phyloP scores from a whole-genome alignment of 2,329 filamentous ascomycete species.

The Cordyceps pruinosa region DNA sequence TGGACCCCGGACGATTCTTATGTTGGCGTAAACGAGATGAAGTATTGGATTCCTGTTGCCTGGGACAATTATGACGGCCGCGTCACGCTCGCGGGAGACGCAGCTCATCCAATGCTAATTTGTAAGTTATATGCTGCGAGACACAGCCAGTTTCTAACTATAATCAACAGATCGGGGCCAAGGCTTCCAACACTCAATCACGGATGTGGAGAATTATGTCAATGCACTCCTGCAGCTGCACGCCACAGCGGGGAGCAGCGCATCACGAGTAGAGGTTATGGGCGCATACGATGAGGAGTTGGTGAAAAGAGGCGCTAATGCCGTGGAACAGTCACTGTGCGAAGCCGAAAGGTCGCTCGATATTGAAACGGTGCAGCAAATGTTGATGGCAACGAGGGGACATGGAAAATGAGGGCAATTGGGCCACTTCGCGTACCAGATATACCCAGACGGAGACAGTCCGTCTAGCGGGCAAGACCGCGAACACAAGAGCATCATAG shows the following conservation, averaged over 20 bases:
- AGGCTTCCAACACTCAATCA: slow-evolving; percentile 37
- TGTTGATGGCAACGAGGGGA: slow-evolving; percentile 27
- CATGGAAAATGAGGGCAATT: slow-evolving; percentile 16
- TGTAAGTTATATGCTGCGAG: slow-evolving; percentile 21
- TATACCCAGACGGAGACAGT: not conserved
- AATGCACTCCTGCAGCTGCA: slow-evolving; percentile 23
- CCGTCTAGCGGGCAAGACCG: not conserved
- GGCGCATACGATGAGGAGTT: slow-evolving; percentile 27
- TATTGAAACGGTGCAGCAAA: slow-evolving; percentile 21
- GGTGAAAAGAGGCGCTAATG: slow-evolving; percentile 26
- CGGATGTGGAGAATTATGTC: slow-evolving; percentile 33
- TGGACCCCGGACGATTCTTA: slow-evolving; percentile 27
- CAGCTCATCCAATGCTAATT: slow-evolving; percentile 38
- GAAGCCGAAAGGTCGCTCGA: slow-evolving; percentile 27
- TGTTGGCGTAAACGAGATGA: slow-evolving; percentile 30
- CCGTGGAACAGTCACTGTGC: slow-evolving; percentile 27
- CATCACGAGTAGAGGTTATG: slow-evolving; percentile 18
- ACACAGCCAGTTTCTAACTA: not conserved
- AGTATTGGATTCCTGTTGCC: slow-evolving; percentile 27
- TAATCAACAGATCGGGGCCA: slow-evolving; percentile 33
- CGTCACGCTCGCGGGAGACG: slow-evolving; percentile 33
- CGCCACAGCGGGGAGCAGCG: not conserved
- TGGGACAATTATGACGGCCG: slow-evolving; percentile 27
- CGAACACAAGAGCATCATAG: too few relatives aligned
- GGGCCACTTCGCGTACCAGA: not conserved